Evolutionary conservation across 345 rosid genomes (phyloP).

Genomic region (Viola odorata): DNA sequence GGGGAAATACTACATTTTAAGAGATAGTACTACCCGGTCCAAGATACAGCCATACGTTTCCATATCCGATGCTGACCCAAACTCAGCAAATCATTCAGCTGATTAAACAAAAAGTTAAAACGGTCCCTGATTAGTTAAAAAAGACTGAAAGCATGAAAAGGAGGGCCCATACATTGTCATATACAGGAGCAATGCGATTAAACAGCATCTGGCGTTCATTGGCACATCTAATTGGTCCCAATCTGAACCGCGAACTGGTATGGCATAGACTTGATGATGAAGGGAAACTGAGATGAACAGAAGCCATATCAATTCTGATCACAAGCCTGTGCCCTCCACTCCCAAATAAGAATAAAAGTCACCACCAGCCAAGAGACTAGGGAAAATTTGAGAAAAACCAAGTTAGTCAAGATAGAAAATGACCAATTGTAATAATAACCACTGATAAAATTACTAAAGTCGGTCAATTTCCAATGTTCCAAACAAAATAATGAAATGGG

Average conservation of each 20-base stretch:
- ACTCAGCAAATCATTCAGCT: slow-evolving; percentile 79
- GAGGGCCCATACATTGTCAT: slow-evolving; percentile 54
- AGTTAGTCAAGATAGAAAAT: too few relatives aligned
- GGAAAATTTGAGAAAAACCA: too few relatives aligned
- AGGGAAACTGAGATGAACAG: slow-evolving; percentile 21
- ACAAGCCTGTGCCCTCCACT: too few relatives aligned
- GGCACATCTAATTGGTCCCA: slow-evolving; percentile 28
- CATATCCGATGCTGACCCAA: slow-evolving; percentile 85
- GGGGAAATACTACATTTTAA: not conserved
- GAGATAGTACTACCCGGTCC: slow-evolving; percentile 40
- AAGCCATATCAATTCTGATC: slow-evolving; percentile 18
- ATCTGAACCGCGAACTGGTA: slow-evolving; percentile 3
- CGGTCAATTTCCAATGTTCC: too few relatives aligned
- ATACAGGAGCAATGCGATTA: slow-evolving; percentile 74
- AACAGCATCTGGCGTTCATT: slow-evolving; percentile 59
- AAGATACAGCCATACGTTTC: slow-evolving; percentile 82
- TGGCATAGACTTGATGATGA: not conserved
- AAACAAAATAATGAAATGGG: too few relatives aligned
- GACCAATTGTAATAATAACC: too few relatives aligned
- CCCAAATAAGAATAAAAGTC: too few relatives aligned
- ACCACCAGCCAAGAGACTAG: too few relatives aligned
- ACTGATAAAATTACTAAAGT: too few relatives aligned
- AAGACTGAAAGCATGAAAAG: not conserved
- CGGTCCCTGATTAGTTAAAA: too few relatives aligned
- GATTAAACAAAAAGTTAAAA: not conserved